Conservation (phyloP, 108 stramenopile species). For the Aurantiochytrium sp. region DNA sequence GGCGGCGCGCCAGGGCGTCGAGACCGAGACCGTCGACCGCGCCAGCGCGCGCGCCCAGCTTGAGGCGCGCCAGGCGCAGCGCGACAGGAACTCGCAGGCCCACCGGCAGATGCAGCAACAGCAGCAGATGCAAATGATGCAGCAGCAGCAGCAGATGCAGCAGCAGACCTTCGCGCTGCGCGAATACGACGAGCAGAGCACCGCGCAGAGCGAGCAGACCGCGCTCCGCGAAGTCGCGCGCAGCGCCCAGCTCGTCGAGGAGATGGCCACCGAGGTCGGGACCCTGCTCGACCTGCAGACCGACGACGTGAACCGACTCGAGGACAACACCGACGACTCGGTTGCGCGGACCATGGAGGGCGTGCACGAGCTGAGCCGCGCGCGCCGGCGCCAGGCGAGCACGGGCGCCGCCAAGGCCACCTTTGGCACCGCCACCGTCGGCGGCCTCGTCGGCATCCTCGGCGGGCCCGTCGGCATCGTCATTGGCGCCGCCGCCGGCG, state of each 20-base stretch:
- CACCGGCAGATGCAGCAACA: neutral
- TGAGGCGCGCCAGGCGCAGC: no score
- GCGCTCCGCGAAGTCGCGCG: neutral
- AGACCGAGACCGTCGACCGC: neutral
- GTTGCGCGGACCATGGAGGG: neutral
- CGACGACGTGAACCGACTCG: conserved; percentile 19
- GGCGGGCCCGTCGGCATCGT: conserved; percentile 24
- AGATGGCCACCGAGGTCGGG: conserved; percentile 14
- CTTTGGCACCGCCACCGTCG: neutral
- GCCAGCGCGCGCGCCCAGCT: neutral
- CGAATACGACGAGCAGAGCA: neutral
- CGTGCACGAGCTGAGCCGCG: conserved; percentile 19
- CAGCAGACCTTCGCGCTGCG: neutral
- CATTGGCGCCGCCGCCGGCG: conserved; percentile 8
- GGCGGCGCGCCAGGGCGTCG: neutral
- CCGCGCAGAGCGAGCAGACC: neutral
- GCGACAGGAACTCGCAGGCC: neutral
- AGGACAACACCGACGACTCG: conserved; percentile 11
- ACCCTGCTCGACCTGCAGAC: neutral
- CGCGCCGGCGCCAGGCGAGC: neutral
- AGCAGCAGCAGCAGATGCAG: neutral
- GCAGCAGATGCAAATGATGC: neutral
- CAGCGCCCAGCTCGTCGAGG: neutral
- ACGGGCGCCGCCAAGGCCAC: conserved; percentile 18
- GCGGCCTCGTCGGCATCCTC: neutral